A percentile compares a stretch with the other conserved stretches of the same genome.
Conservation (phyloP, 768 basidiomycete species). For the Psilocybe cubensis region DNA sequence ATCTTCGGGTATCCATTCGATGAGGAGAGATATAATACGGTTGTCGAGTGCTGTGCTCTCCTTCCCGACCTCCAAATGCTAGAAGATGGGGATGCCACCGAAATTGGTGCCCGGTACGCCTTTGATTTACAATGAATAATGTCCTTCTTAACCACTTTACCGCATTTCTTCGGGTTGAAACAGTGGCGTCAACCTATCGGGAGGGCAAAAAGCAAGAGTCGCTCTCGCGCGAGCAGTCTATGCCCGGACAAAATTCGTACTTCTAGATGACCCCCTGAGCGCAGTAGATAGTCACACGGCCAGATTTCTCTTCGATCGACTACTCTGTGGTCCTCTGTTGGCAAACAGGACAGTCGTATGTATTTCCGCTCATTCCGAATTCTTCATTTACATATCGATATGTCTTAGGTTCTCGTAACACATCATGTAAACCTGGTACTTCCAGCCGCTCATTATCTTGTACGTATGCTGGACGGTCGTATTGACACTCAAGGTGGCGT, state of each 20-base stretch:
- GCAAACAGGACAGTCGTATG: constrained; percentile 35
- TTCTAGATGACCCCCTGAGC: constrained; percentile 81
- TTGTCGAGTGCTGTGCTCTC: constrained; percentile 87
- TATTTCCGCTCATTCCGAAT: background rate
- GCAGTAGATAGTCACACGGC: constrained; percentile 58
- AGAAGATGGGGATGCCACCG: constrained; percentile 85
- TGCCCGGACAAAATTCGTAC: constrained; percentile 65
- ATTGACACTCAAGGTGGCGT: constrained; percentile 77
- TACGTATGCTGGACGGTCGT: constrained; percentile 82
- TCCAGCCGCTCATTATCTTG: constrained; percentile 70
- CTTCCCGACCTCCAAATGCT: constrained; percentile 79
- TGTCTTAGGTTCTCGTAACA: constrained; percentile 69
- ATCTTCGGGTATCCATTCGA: constrained; percentile 76
- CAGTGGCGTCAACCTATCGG: constrained; percentile 76
- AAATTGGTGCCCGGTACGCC: constrained; percentile 72
- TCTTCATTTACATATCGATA: background rate
- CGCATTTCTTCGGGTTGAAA: constrained; percentile 15
- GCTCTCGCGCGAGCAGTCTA: constrained; percentile 86
- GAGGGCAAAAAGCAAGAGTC: constrained; percentile 86
- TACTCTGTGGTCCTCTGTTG: constrained; percentile 35
- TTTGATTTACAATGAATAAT: background rate
- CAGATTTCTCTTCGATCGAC: constrained; percentile 33
- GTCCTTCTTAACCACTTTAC: no score
- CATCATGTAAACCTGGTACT: constrained; percentile 86
- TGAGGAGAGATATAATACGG: constrained; percentile 72